Evolutionary conservation across 768 basidiomycete species (phyloP), one percentile per base, ranked within the genome.

Genomic region (Hypholoma fasciculare): DNA sequence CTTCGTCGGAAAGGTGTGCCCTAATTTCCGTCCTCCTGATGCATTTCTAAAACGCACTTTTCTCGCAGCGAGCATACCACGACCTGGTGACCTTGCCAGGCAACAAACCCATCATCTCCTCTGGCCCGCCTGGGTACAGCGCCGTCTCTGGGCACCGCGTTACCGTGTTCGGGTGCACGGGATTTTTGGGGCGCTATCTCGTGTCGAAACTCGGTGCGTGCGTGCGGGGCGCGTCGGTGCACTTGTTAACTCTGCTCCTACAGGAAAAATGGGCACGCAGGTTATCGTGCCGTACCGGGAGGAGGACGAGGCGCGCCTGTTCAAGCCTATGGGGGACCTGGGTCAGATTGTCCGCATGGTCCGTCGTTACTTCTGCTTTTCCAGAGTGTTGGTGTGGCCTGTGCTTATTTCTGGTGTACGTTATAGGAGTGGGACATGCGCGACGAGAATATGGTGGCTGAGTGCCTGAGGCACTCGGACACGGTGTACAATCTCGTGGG

Each of bases 341-440:
- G 97, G 97, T 7, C 95, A 96, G 78, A 90, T 99, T 62, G 91
- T 98, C 56, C 86, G 92, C 65, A 86, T 98, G 90, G 96, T 96
- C 68, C 68, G 77, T 71, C 52, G 54, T 40, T 27, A 34, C 23
- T 49, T 54, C 46, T 53, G 39, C 48, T 48, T 58, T 52, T 36
- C 20, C 23, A 23, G 23, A 4, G 23, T 23, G 23, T 23, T 23
- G 27, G 27, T 39, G 43, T 23, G 43, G 26, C 4, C 36, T 16
- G 23, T 54, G 20, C 44, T 54, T 20, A 47, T 54, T 54, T 17
- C 44, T 17, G 42, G 40, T 23, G 20, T 26, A 46, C 13, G 36
- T 34, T 54, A 23, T 61, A 98, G 96, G 96, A 98, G 83, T 98
- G 94, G 94, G 94, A 98, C 69, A 81, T 96, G 49, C 84, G 94